A percentile compares a stretch with the other conserved stretches of the same genome.
phyloP scores from a whole-genome alignment of 768 basidiomycete genomes.

The Kwoniella dejecticola region DNA sequence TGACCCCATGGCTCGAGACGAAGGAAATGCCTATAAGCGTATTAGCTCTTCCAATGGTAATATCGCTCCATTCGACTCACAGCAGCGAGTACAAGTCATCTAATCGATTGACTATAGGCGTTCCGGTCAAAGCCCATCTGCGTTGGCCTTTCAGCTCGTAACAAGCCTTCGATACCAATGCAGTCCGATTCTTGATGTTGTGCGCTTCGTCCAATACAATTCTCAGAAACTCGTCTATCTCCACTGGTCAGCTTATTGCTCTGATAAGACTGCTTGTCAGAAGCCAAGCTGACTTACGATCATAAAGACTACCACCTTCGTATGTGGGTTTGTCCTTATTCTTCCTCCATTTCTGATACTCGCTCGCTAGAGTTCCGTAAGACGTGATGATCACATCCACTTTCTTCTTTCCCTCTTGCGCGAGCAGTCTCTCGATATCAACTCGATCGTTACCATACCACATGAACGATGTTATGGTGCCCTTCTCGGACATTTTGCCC shows the following conservation, averaged over 20 bases:
- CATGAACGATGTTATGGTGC: conserved; percentile 67
- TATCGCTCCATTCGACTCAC: conserved; percentile 50
- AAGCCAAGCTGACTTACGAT: conserved; percentile 35
- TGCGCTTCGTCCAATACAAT: conserved; percentile 78
- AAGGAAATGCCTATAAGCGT: conserved; percentile 49
- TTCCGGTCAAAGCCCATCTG: conserved; percentile 92
- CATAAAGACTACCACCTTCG: conserved; percentile 58
- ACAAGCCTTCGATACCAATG: conserved; percentile 61
- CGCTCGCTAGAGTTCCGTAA: conserved; percentile 87
- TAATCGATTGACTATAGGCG: conserved; percentile 90
- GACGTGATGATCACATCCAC: conserved; percentile 86
- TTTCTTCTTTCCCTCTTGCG: conserved; percentile 59
- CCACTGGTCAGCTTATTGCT: not conserved
- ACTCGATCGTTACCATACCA: conserved; percentile 87
- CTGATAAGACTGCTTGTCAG: not conserved
- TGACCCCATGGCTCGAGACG: conserved; percentile 56
- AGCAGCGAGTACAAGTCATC: conserved; percentile 87
- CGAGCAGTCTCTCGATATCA: conserved; percentile 66
- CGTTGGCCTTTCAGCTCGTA: conserved; percentile 77
- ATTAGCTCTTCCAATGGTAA: conserved; percentile 56
- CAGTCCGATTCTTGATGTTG: conserved; percentile 80
- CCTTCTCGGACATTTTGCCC: conserved; percentile 74
- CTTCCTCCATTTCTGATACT: conserved; percentile 61
- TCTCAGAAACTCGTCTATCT: conserved; percentile 42
- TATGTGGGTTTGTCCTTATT: conserved; percentile 67